Base-by-base conservation (phyloP, 306 rosid genomes). In the Castanea crenata region DNA sequence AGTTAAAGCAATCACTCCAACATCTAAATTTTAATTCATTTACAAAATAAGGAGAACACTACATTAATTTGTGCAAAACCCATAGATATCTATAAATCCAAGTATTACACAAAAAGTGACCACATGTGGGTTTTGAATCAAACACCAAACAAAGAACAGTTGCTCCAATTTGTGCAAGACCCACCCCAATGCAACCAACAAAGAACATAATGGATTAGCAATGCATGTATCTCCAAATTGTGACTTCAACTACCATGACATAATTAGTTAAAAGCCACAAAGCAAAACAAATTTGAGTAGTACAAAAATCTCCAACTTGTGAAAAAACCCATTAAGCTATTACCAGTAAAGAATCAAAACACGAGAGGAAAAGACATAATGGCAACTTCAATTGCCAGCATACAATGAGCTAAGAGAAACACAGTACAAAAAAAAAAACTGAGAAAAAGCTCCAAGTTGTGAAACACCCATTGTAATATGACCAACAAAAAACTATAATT, bases 371-470 rank as follows among this genome's bases (percentile, higher is more conserved):
- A 23, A 59, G 5, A 12, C 74, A 11, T 69, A 1, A 41, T 69
- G 74, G 16, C 51, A 69, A 38, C 25, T 19, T 38, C 46, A 38
- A 38, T 38, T 38, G 8, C 0, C 69, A 5, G 5, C 46, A 2
- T 1, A 55, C 5, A 25, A 14, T 11, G 41, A 58, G 56, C 71
- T 69, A 72, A 11, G 3, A 63, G 52, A 69, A 51, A 8, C n/a
- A 11, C 32, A 41, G 29, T 52, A 52, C 56, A 34, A 54, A 18
- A 80, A 77, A 55, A 18, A 78, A 77, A 82, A 71, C 31, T 35
- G 76, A 81, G 83, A 55, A 72, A 44, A 29, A 35, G 72, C 6
- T 55, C 19, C 52, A 18, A 77, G 6, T 1, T n/a, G 11, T 41
- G 67, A 58, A 75, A 20, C 2, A n/a, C 56, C 74, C 57, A 34